Evolutionary conservation across 805 yeast genomes (phyloP).

Genomic region (Lipomyces chichibuensis): DNA sequence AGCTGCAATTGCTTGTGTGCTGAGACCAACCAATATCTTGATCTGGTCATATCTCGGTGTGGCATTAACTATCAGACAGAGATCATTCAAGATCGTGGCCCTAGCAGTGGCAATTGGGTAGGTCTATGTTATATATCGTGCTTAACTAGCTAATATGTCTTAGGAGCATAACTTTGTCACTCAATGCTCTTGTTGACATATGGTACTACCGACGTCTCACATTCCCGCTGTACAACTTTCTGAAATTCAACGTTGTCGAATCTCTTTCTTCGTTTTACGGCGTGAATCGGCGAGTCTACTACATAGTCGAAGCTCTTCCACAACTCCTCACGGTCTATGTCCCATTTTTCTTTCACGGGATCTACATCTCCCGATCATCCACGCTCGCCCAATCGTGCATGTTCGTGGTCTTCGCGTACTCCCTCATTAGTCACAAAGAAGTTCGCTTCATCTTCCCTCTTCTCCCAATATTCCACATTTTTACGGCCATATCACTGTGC

Average conservation of each 20-base stretch:
- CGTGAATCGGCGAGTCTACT: slow-evolving; percentile 79
- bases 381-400: slow-evolving; percentile 43
- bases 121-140: slow-evolving; percentile 3
- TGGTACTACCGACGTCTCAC: slow-evolving; percentile 55
- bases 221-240: slow-evolving; percentile 65
- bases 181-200: slow-evolving; percentile 57
- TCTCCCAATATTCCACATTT: slow-evolving; percentile 68
- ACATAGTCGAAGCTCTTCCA: slow-evolving; percentile 81
- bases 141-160: slow-evolving; percentile 16
- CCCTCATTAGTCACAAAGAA: slow-evolving; percentile 81
- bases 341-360: slow-evolving; percentile 62
- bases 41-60: slow-evolving; percentile 73
- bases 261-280: slow-evolving; percentile 85
- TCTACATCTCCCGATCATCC: slow-evolving; percentile 38
- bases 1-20: slow-evolving; percentile 45
- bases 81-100: slow-evolving; percentile 11
- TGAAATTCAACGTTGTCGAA: slow-evolving; percentile 75
- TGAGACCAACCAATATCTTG: slow-evolving; percentile 82
- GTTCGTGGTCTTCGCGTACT: slow-evolving; percentile 58
- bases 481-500: slow-evolving; percentile 48
- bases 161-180: slow-evolving; percentile 41
- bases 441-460: slow-evolving; percentile 86
- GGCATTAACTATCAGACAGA: slow-evolving; percentile 37
- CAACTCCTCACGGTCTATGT: slow-evolving; percentile 65
- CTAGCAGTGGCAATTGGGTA: slow-evolving; percentile 33